A percentile compares a stretch with the other conserved stretches of the same genome.
Evolutionary conservation across 2,329 filamentous ascomycete species (phyloP).

Genomic region (Epicoccum nigrum): DNA sequence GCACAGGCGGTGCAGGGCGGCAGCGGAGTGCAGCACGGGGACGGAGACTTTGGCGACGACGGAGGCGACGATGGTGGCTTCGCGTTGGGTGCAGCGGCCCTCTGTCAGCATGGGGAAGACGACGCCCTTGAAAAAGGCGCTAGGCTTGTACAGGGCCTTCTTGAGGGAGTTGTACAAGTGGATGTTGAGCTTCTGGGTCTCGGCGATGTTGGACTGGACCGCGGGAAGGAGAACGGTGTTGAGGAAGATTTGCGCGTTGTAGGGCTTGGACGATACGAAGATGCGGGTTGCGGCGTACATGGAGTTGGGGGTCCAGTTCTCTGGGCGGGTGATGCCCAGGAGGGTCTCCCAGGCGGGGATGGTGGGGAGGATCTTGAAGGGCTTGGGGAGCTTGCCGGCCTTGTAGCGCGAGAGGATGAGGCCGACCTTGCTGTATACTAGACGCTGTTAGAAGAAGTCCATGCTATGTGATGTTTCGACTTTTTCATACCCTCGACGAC

Average conservation of each 20-base stretch:
- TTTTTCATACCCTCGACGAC: slow-evolving; percentile 68
- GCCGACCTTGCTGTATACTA: slow-evolving; percentile 89
- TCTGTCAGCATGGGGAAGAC: slow-evolving; percentile 86
- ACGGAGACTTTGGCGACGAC: slow-evolving; percentile 85
- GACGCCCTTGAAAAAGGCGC: slow-evolving; percentile 95
- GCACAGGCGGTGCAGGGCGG: slow-evolving; percentile 87
- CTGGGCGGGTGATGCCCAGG: slow-evolving; percentile 80
- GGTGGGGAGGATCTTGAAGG: slow-evolving; percentile 94
- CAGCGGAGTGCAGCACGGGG: slow-evolving; percentile 89
- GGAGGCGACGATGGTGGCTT: slow-evolving; percentile 88
- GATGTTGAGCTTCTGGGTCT: slow-evolving; percentile 93
- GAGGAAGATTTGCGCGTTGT: slow-evolving; percentile 82
- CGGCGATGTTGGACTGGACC: slow-evolving; percentile 91
- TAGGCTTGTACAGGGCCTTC: slow-evolving; percentile 90
- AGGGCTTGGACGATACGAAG: slow-evolving; percentile 84
- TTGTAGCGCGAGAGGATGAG: slow-evolving; percentile 91
- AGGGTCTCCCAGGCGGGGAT: slow-evolving; percentile 92
- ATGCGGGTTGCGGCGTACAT: slow-evolving; percentile 89
- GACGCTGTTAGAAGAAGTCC: slow-evolving; percentile 14
- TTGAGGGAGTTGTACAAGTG: slow-evolving; percentile 95
- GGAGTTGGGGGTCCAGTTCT: slow-evolving; percentile 78
- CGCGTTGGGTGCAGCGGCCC: slow-evolving; percentile 87
- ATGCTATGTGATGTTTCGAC: rapidly evolving
- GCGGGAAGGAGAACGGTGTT: slow-evolving; percentile 85
- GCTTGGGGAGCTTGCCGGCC: slow-evolving; percentile 94